A percentile compares a stretch with the other conserved stretches of the same genome.
Evolutionary conservation across 768 basidiomycete species (phyloP).

Genomic region (Agaricus sinodeliciosus): DNA sequence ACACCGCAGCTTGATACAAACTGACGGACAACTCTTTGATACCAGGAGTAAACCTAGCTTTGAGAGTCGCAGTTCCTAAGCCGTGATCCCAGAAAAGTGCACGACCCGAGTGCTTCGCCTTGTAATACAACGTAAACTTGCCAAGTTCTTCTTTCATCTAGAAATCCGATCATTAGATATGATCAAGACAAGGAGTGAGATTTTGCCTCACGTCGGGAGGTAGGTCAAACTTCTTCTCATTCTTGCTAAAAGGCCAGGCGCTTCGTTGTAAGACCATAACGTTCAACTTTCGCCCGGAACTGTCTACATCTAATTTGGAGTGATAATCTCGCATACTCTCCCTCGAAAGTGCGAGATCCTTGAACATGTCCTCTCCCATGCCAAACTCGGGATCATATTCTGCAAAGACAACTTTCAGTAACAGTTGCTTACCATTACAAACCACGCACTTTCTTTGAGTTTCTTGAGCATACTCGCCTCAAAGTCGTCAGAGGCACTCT

Average conservation of each 20-base stretch:
- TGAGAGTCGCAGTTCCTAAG: conserved; percentile 77
- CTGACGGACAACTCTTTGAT: conserved; percentile 87
- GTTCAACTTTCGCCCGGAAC: conserved; percentile 43
- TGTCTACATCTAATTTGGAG: conserved; percentile 30
- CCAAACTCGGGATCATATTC: conserved; percentile 96
- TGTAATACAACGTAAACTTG: conserved; percentile 66
- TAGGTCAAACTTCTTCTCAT: conserved; percentile 43
- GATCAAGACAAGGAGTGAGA: conserved; percentile 4
- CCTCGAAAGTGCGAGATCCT: conserved; percentile 71
- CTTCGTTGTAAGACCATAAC: conserved; percentile 85
- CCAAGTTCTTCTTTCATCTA: conserved; percentile 73
- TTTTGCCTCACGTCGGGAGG: conserved; percentile 39
- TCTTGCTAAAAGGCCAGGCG: conserved; percentile 76
- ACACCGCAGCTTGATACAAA: conserved; percentile 82
- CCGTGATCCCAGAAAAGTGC: conserved; percentile 83
- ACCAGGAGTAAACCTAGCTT: conserved; percentile 57
- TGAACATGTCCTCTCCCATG: conserved; percentile 94
- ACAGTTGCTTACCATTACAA: neutral
- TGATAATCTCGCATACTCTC: conserved; percentile 69
- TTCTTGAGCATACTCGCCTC: conserved; percentile 81
- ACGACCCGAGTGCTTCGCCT: conserved; percentile 66
- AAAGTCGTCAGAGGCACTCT: conserved; percentile 81
- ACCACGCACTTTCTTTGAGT: conserved; percentile 62
- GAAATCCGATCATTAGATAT: conserved; percentile 3
- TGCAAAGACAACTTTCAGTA: conserved; percentile 22